Base-by-base conservation (phyloP, 2,329 filamentous ascomycete genomes). In the Trichoderma oligosporum region DNA sequence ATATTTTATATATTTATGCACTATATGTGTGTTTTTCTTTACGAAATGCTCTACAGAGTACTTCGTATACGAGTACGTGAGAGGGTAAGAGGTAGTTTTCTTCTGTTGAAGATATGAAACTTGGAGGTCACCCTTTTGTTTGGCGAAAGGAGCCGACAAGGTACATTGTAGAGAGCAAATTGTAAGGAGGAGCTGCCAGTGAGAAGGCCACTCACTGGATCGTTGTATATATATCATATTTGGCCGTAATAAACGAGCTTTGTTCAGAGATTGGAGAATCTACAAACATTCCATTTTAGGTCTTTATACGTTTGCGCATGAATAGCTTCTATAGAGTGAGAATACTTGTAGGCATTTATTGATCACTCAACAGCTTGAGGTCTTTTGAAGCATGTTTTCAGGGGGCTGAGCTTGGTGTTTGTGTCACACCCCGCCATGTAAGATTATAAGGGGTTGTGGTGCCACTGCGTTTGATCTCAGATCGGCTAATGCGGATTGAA, bases 391-490 rank as follows among this genome's bases (percentile, higher is more conserved):
- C 39, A 24, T 57, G 39, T 52, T 39, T 57, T 46, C 47, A 57
- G 55, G 55, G 44, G n/a, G 55, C 35, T 33, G 27, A n/a, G 20
- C 24, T 51, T 53, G 36, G 56, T 27, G 48, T n/a, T n/a, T n/a
- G n/a, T 33, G 8, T 47, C 41, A 35, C 41, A 53, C 56, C 56
- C 56, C 48, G 41, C 47, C 48, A 22, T 38, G 42, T 58, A 46
- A 56, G 42, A 58, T 58, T 53, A 42, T 39, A 36, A 58, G 48
- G 56, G 56, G 33, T 4, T 20, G 25, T 39, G 36, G 47, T 35
- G 45, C 35, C 44, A 51, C 54, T 16, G 38, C 31, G 41, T 47
- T 35, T 58, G 56, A 58, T 46, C 56, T 53, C 46, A 57, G 54
- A 57, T 57, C 54, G 45, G 36, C 27, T 38, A 20, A n/a, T 29